Base-by-base conservation (phyloP, 75 land plant genomes). In the Pinus albicaulis region DNA sequence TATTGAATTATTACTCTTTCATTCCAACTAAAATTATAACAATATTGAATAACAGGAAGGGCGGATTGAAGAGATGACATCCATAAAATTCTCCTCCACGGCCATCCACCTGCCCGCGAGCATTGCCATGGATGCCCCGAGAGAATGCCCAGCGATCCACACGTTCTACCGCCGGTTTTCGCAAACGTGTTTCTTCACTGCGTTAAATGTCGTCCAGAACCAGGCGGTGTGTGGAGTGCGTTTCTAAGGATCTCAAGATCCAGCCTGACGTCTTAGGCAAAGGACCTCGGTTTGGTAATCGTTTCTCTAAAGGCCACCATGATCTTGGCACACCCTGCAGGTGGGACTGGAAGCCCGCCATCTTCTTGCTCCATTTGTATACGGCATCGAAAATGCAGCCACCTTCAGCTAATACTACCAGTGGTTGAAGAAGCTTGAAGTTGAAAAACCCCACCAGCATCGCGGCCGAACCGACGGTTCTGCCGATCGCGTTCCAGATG, bases 61-160 rank as follows among this genome's bases (percentile, higher is more conserved):
- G 94, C 16, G 91, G 91, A 73, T 89, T 89, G 81, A 91, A 89
- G 10, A 89, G 86, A n/a, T n/a, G n/a, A n/a, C n/a, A n/a, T n/a
- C n/a, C n/a, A n/a, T n/a, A n/a, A n/a, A n/a, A n/a, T n/a, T n/a
- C n/a, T n/a, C n/a, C n/a, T n/a, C n/a, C n/a, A n/a, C n/a, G n/a
- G n/a, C n/a, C n/a, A n/a, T n/a, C n/a, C n/a, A n/a, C n/a, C n/a
- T n/a, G n/a, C n/a, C n/a, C n/a, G n/a, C n/a, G n/a, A n/a, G n/a
- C n/a, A n/a, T n/a, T n/a, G n/a, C n/a, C n/a, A n/a, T n/a, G n/a
- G n/a, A n/a, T n/a, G n/a, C n/a, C n/a, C n/a, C n/a, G n/a, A n/a
- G n/a, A n/a, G n/a, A n/a, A n/a, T n/a, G n/a, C n/a, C n/a, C n/a
- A n/a, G n/a, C n/a, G n/a, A n/a, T 63, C 89, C 87, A 85, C 23